Conservation (phyloP, 257 asterid genomes). For the Eucommia ulmoides region DNA sequence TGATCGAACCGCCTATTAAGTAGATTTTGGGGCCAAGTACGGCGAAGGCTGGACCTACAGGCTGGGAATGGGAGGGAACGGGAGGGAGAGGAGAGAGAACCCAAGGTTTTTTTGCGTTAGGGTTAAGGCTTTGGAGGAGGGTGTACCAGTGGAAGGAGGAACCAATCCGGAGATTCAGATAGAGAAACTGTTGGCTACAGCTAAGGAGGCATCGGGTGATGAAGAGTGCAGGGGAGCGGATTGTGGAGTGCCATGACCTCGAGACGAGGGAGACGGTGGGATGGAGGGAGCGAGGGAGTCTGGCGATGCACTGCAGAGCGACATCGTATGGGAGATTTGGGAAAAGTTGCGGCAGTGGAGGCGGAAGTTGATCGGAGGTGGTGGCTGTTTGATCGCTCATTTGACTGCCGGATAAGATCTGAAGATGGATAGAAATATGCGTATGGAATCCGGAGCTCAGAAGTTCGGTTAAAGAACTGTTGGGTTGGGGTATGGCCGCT, state of each 20-base stretch:
- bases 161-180: slow-evolving; percentile 40
- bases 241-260: slow-evolving; percentile 54
- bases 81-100: slow-evolving; percentile 34
- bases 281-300: slow-evolving; percentile 50
- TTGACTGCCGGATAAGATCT: background rate
- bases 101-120: slow-evolving; percentile 5
- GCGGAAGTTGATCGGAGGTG: slow-evolving; percentile 6
- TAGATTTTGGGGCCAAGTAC: slow-evolving; percentile 50
- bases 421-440: too few species aligned
- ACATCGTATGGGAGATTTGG: slow-evolving; percentile 73
- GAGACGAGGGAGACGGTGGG: slow-evolving; percentile 57
- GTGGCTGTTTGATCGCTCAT: slow-evolving; percentile 25
- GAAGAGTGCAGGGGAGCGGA: slow-evolving; percentile 43
- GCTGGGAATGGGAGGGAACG: slow-evolving; percentile 38
- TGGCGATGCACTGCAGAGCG: slow-evolving; percentile 58
- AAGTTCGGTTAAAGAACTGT: too few species aligned
- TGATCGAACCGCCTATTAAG: slow-evolving; percentile 69
- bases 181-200: slow-evolving; percentile 44
- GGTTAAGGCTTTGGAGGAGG: slow-evolving; percentile 17
- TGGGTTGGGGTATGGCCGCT: too few species aligned
- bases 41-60: slow-evolving; percentile 53
- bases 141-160: slow-evolving; percentile 60
- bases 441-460: too few species aligned
- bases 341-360: slow-evolving; percentile 18
- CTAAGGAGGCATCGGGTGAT: slow-evolving; percentile 46